Conservation (phyloP, 1,139 yeast genomes). For the Debaryomycetaceae sp. region DNA sequence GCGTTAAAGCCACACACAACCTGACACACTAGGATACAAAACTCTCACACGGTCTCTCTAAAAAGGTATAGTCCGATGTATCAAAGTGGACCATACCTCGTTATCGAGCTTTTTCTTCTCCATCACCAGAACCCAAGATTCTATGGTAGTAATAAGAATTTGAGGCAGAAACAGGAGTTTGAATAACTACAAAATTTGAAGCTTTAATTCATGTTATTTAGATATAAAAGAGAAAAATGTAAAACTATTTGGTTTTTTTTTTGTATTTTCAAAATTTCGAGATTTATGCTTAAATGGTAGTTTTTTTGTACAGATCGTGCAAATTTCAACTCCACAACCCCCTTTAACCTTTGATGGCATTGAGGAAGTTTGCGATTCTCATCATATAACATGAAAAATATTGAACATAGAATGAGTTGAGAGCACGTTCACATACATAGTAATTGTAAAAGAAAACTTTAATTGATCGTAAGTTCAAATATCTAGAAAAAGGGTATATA, state of each 20-base stretch:
- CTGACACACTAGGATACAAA: conserved; percentile 2
- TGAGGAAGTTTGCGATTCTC: too few relatives aligned
- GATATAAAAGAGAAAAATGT: too few relatives aligned
- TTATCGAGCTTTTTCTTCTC: conserved; percentile 62
- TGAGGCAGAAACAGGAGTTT: conserved; percentile 77
- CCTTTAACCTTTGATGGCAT: too few relatives aligned
- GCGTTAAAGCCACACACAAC: neutral
- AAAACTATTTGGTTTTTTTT: too few relatives aligned
- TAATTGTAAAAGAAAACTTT: too few relatives aligned
- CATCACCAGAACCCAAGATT: conserved; percentile 62
- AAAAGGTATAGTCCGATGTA: conserved; percentile 32
- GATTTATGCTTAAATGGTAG: too few relatives aligned
- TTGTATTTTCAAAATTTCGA: too few relatives aligned
- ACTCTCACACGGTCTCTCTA: conserved; percentile 42
- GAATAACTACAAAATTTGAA: neutral
- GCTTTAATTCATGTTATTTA: neutral
- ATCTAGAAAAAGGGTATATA: neutral
- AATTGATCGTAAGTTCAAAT: neutral
- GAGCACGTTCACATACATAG: too few relatives aligned
- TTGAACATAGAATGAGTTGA: too few relatives aligned
- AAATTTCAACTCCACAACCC: too few relatives aligned
- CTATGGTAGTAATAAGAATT: conserved; percentile 46
- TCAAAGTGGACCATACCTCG: conserved; percentile 32
- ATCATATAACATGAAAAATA: too few relatives aligned
- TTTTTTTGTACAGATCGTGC: too few relatives aligned